Evolutionary conservation across 2,329 filamentous ascomycete genomes (phyloP).

Genomic region (Fusarium sarcochroum): DNA sequence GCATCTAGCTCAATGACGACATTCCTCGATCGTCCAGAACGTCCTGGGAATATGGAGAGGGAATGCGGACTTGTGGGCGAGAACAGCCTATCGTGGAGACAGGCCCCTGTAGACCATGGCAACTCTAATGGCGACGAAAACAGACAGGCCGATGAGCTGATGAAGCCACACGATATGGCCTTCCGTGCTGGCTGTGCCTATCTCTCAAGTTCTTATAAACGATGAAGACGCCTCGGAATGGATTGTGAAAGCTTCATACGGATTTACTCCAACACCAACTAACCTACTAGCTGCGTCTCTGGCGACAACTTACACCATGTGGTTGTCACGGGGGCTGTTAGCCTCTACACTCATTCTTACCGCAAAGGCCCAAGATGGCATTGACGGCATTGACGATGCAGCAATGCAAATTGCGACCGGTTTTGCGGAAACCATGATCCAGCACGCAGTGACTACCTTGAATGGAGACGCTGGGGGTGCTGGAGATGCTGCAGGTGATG

Average conservation of each 20-base stretch:
- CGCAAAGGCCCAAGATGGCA: conserved; percentile 28
- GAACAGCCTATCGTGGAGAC: conserved; percentile 23
- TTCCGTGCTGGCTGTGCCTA: background rate
- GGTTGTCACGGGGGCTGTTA: conserved; percentile 41
- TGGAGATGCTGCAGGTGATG: conserved; percentile 16
- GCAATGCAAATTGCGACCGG: conserved; percentile 25
- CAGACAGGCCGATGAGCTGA: conserved; percentile 21
- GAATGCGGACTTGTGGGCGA: conserved; percentile 36
- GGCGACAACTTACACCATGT: conserved; percentile 38
- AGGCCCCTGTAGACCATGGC: conserved; percentile 18
- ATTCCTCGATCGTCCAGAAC: conserved; percentile 32
- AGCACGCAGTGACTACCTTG: conserved; percentile 27
- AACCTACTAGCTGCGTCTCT: conserved; percentile 29
- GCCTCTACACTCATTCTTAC: conserved; percentile 37
- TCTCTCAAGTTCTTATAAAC: conserved; percentile 31
- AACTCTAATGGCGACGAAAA: conserved; percentile 39
- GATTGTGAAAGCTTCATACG: background rate
- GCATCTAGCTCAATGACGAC: conserved; percentile 29
- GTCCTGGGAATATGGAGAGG: conserved; percentile 16
- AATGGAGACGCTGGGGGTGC: conserved; percentile 12
- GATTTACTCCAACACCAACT: conserved; percentile 19
- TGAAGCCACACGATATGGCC: conserved; percentile 24
- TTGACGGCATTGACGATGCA: conserved; percentile 24
- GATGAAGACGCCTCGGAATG: conserved; percentile 1
- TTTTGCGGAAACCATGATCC: conserved; percentile 31